Conservation (phyloP, 2,329 filamentous ascomycete genomes). For the Trichoderma gracile region DNA sequence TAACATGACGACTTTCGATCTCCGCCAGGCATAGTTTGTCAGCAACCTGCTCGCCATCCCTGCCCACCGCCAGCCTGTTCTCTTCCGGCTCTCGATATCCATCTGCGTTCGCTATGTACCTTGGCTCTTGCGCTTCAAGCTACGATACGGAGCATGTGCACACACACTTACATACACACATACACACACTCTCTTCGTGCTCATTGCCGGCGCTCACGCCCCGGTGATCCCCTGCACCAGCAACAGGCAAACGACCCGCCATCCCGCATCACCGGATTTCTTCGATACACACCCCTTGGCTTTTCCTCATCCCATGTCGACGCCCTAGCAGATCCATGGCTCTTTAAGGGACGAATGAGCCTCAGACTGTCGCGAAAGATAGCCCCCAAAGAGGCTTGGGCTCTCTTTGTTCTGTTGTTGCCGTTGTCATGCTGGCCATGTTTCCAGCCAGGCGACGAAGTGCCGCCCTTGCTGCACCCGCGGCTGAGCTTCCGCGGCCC, state of each 20-base stretch:
- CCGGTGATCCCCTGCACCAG: neutral
- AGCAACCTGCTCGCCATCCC: conserved; percentile 4
- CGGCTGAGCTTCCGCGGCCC: conserved; percentile 13
- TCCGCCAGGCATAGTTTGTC: conserved; percentile 15
- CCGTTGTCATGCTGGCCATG: neutral
- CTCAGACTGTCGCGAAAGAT: conserved; percentile 17
- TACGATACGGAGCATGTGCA: neutral
- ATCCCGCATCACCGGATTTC: conserved; percentile 19
- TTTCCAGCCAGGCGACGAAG: conserved; percentile 5
- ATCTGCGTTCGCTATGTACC: neutral
- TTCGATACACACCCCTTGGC: conserved; percentile 20
- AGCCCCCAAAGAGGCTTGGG: conserved; percentile 7
- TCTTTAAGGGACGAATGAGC: conserved; percentile 21
- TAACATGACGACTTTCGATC: neutral
- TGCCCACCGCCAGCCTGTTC: neutral
- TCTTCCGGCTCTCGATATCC: neutral
- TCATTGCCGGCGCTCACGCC: neutral
- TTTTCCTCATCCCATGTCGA: conserved; percentile 16
- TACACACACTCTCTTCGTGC: neutral
- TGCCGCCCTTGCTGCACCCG: conserved; percentile 6
- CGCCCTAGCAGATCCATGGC: conserved; percentile 17
- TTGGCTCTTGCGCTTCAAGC: neutral
- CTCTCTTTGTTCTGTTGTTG: neutral
- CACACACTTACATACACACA: neutral
- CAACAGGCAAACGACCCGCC: conserved; percentile 11